Evolutionary conservation across 2,329 filamentous ascomycete species (phyloP), one percentile per base, ranked within the genome.

Genomic region (Leptographium radiaticola): DNA sequence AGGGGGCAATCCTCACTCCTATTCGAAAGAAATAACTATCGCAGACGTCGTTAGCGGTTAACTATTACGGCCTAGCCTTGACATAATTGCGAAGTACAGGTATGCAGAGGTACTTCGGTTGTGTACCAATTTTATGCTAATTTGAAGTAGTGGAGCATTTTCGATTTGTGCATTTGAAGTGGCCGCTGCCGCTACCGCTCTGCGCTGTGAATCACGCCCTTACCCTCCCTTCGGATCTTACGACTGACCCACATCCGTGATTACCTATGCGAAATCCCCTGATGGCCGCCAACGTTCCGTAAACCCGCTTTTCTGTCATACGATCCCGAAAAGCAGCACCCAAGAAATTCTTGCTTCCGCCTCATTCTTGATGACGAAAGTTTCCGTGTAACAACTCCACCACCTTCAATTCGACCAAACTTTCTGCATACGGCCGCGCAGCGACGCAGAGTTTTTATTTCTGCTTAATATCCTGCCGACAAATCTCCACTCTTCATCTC

Each of bases 221-320:
- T 25, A 25, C 25, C 25, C 25, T 25, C 34, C 9, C 9, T 36
- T 36, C 20, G 20, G 15, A 38, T 50, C 49, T 50, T 50, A 50
- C 49, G 49, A 50, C 33, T 8, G 18, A 6, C 38, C 20, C 38
- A 40, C 25, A 33, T 42, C 18, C 9, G 38, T 50, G 49, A 42
- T 50, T 50, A 50, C 49, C 49, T 50, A 42, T 50, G 25, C 33
- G 18, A 18, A 30, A 42, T 42, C 49, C 38, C 49, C 30, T 42
- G 49, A 13, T 50, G 49, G 49, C 36, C 49, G 38, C 49, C 38
- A 16, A 9, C 30, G 39, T 50, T 50, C 49, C 49, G 49, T 50
- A 50, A 50, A 39, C 49, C 49, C 49, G 49, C 49, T 50, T 50
- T 50, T 43, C 38, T 50, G 57, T 60, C 58, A 60, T 60, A 60